Evolutionary conservation across 2,329 filamentous ascomycete genomes (phyloP), one percentile per base, ranked within the genome.

Genomic region (Pseudophaeomoniella oleicola): DNA sequence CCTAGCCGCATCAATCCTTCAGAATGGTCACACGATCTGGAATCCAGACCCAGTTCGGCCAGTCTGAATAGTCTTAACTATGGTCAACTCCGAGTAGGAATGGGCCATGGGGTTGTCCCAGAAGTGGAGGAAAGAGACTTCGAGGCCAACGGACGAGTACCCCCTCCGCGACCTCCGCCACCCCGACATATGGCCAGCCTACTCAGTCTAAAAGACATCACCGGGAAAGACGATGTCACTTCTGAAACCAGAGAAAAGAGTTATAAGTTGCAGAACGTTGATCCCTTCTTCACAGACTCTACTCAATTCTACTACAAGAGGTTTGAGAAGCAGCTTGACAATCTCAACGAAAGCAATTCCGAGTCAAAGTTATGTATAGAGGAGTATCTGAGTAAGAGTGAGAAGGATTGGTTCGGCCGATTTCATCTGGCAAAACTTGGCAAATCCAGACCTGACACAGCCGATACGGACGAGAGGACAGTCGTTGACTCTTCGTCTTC

Each of bases 331-430:
- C 63, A 62, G 49, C 58, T 72, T 3, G 59, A 63, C 6, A 45
- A 48, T 5, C 54, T 73, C 17, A 59, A 54, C 19, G 66, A 61
- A 19, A 63, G 62, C 45, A 68, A 61, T 36, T 71, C 68, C 2
- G 60, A 65, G 40, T 58, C 51, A 13, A 53, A 62, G 13, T 53
- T 73, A 5, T 74, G 70, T 48, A 69, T 74, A 36, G 70, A 74
- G 44, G 59, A 68, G 15, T 73, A 66, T 49, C 53, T 75, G 14
- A 61, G 63, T 40, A 66, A 66, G 47, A 67, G 65, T 11, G 71
- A 75, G 50, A 72, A 72, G 55, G 58, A 69, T 37, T 75, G 71
- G 70, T 74, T 69, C 47, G 53, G 54, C 30, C 52, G 63, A n/a
- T 62, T 67, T 44, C 58, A 66, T 34, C 55, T 63, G 33, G 66